Evolutionary conservation across 2,329 filamentous ascomycete genomes (phyloP), one percentile per base, ranked within the genome.

Genomic region (Penicillium hordei): DNA sequence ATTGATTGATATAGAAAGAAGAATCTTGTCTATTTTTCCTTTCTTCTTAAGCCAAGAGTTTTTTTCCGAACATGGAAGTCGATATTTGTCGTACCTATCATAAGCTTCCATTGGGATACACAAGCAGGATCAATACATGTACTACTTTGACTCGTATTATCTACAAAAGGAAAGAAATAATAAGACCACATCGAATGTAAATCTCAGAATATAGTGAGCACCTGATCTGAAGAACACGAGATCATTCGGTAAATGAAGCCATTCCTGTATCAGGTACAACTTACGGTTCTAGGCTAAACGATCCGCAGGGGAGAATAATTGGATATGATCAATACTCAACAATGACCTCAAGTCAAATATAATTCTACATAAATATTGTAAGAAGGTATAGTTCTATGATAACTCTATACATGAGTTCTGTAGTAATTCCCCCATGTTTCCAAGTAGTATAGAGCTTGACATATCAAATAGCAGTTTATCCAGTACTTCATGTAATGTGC

Each of bases 391-490:
- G 45, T 21, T n/a, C 21, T 23, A 34, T 36, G 15, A 25, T 25
- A 25, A 33, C 4, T 25, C 8, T 23, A 21, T 12, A 25, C 25
- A 23, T 1, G 5, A 12, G 12, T 44, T 43, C 2, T 6, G 10
- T n/a, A 23, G 29, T n/a, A 25, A 36, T 34, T 48, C 9, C 31
- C 9, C 31, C 48, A 40, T 25, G n/a, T 46, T 27, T 23, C 17
- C 36, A 4, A 27, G 27, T 50, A 23, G 8, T 31, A 45, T 33
- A 31, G 36, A 43, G 38, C 34, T 46, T 27, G 34, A 57, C 43
- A 53, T 57, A 53, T 57, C 49, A 45, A 57, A 21, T 53, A 36
- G 29, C 5, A 31, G 27, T 33, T 23, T 12, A 19, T 19, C 8
- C 15, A 48, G 51, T 48, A 53, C 40, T 38, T 48, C 40, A 38